phyloP scores from a whole-genome alignment of 2,329 filamentous ascomycete genomes.

The Lachnellula cervina region DNA sequence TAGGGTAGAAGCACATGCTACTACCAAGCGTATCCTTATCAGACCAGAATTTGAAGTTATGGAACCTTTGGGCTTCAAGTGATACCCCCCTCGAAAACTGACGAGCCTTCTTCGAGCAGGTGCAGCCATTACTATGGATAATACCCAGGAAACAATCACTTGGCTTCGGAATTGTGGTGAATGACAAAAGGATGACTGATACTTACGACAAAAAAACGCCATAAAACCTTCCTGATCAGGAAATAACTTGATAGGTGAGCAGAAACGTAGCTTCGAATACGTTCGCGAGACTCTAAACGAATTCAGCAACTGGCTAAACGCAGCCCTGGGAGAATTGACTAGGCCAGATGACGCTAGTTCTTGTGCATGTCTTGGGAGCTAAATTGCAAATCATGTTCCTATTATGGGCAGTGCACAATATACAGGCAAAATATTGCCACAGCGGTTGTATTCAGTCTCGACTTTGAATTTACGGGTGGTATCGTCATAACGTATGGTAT shows the following conservation, averaged over 20 bases:
- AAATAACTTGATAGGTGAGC: not conserved
- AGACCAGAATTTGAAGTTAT: not conserved
- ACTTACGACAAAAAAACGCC: not conserved
- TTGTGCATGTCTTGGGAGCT: not conserved
- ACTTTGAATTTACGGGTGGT: not conserved
- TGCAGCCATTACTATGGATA: not conserved
- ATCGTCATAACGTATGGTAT: not conserved
- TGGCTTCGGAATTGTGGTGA: not conserved
- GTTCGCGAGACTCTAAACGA: not conserved
- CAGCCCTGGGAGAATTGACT: not conserved
- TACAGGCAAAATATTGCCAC: not conserved
- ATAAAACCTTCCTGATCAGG: not conserved
- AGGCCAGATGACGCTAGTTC: not conserved
- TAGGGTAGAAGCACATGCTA: not conserved
- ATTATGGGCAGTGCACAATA: not conserved
- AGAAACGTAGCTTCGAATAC: not conserved
- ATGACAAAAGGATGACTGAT: not conserved
- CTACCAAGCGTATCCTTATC: not conserved
- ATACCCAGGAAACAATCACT: not conserved
- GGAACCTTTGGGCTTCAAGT: not conserved
- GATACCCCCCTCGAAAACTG: not conserved
- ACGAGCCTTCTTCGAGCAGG: not conserved
- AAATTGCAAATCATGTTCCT: not conserved
- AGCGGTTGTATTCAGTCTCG: not conserved
- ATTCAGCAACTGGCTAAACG: not conserved